These are phyloP conservation scores for Termitomyces sp. DNA, from an alignment of 768 basidiomycete species.

Conservation along the genomic window DNA sequence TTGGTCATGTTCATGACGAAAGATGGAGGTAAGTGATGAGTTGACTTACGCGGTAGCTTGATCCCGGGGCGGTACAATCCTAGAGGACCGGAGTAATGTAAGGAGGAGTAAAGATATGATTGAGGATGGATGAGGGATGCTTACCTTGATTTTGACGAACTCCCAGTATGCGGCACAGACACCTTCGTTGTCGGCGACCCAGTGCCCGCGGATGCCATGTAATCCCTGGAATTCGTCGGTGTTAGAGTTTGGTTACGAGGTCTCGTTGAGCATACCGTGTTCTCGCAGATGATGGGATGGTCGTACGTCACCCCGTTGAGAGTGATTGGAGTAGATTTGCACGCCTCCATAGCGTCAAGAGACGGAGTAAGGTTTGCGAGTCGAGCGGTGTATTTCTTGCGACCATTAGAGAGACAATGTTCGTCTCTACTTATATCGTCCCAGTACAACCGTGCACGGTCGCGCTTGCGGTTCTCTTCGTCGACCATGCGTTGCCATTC, in stretches of 20 bases:
- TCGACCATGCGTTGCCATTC: constrained; percentile 5
- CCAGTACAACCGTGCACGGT: constrained; percentile 14
- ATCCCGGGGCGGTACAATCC: constrained; percentile 9
- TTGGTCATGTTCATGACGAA: background rate
- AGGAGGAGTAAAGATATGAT: background rate
- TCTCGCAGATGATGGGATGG: constrained; percentile 12
- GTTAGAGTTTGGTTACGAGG: background rate
- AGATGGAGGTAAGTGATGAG: background rate
- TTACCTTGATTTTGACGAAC: constrained; percentile 6
- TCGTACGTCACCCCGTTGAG: constrained; percentile 13
- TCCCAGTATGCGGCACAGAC: constrained; percentile 11
- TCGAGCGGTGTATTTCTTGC: constrained; percentile 10
- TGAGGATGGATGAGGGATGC: background rate
- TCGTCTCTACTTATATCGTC: constrained; percentile 8
- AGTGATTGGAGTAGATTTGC: constrained; percentile 12
- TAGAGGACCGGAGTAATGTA: background rate
- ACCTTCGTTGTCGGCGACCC: constrained; percentile 8
- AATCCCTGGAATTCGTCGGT: background rate
- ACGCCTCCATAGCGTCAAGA: constrained; percentile 14
- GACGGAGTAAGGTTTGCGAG: constrained; percentile 11
- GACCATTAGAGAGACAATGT: constrained; percentile 7
- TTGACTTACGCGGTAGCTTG: constrained; percentile 7
- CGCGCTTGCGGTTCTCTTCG: constrained; percentile 8
- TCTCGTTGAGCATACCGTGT: constrained; percentile 1
- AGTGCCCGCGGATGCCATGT: constrained; percentile 4